Percentiles rank a stretch among this genome's conserved stretches.
phyloP scores from a whole-genome alignment of 345 rosid species.

The Lepidium africanum region DNA sequence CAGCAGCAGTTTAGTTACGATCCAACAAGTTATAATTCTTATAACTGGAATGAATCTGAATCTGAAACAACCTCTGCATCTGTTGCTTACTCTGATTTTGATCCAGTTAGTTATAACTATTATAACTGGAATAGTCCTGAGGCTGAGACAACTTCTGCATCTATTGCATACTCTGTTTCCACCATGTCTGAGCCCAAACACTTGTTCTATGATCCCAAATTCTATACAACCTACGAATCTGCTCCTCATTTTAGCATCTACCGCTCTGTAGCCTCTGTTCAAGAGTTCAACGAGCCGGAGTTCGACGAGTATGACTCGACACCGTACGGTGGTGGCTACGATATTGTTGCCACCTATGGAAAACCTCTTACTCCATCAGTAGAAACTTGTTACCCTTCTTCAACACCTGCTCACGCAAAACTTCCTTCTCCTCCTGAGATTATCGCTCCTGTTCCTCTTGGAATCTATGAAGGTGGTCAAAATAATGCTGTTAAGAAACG shows the following conservation, averaged over 20 bases:
- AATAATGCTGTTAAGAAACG: slow-evolving; percentile 17
- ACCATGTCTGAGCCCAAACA: slow-evolving; percentile 34
- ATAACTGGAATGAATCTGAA: slow-evolving; percentile 22
- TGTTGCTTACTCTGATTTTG: slow-evolving; percentile 35
- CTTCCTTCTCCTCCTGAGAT: slow-evolving; percentile 27
- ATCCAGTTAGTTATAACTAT: slow-evolving; percentile 6
- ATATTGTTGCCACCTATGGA: slow-evolving; percentile 50
- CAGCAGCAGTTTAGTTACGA: background rate
- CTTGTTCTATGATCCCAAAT: slow-evolving; percentile 21
- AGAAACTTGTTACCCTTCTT: slow-evolving; percentile 51
- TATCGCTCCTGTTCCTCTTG: slow-evolving; percentile 29
- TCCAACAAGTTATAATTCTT: slow-evolving; percentile 5
- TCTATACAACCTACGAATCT: slow-evolving; percentile 17
- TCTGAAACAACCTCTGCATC: slow-evolving; percentile 12
- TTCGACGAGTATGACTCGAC: slow-evolving; percentile 72
- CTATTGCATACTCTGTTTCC: slow-evolving; percentile 41
- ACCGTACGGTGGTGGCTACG: slow-evolving; percentile 74
- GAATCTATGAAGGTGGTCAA: slow-evolving; percentile 25
- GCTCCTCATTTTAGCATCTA: slow-evolving; percentile 37
- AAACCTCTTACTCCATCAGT: slow-evolving; percentile 57
- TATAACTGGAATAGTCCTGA: slow-evolving; percentile 25
- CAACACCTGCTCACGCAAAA: slow-evolving; percentile 9
- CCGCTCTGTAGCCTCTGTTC: slow-evolving; percentile 26
- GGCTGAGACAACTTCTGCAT: slow-evolving; percentile 14
- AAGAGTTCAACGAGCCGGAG: slow-evolving; percentile 39